A percentile compares a stretch with the other conserved stretches of the same genome.
Evolutionary conservation across 768 basidiomycete species (phyloP).

Genomic region (Tylopilus felleus): DNA sequence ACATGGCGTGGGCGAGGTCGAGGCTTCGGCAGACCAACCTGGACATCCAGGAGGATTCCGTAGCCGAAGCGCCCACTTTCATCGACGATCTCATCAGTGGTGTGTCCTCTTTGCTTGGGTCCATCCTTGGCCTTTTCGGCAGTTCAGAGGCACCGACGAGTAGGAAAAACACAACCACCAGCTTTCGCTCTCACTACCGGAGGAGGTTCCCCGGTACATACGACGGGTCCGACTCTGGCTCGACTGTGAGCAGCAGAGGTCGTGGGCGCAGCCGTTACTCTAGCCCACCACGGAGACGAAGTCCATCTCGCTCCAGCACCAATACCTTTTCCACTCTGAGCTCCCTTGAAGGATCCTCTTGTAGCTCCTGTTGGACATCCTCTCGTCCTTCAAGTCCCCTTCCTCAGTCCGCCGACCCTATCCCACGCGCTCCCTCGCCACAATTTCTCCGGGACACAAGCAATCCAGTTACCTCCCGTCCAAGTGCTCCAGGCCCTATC

Average conservation of each 20-base stretch:
- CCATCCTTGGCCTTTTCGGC: slow-evolving; percentile 12
- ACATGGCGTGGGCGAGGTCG: slow-evolving; percentile 15
- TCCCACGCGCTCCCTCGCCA: slow-evolving; percentile 35
- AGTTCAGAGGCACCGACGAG: slow-evolving; percentile 1
- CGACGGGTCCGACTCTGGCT: slow-evolving; percentile 14
- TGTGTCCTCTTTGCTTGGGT: slow-evolving; percentile 15
- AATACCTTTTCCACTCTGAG: slow-evolving; percentile 47
- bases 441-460: slow-evolving; percentile 9
- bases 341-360: slow-evolving; percentile 39
- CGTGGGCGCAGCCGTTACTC: slow-evolving; percentile 1
- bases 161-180: neutral
- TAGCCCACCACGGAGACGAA: slow-evolving; percentile 3
- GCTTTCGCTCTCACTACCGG: neutral
- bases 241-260: neutral
- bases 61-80: slow-evolving; percentile 1
- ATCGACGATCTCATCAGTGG: slow-evolving; percentile 20
- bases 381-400: slow-evolving; percentile 23
- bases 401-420: slow-evolving; percentile 25
- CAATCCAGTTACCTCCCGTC: neutral
- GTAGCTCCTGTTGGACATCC: slow-evolving; percentile 35
- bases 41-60: neutral
- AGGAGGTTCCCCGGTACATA: slow-evolving; percentile 21
- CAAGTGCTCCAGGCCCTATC: slow-evolving; percentile 10
- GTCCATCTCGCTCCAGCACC: slow-evolving; percentile 27
- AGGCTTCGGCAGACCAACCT: slow-evolving; percentile 7